Evolutionary conservation across 345 rosid species (phyloP).

Genomic region (Moringa oleifera): DNA sequence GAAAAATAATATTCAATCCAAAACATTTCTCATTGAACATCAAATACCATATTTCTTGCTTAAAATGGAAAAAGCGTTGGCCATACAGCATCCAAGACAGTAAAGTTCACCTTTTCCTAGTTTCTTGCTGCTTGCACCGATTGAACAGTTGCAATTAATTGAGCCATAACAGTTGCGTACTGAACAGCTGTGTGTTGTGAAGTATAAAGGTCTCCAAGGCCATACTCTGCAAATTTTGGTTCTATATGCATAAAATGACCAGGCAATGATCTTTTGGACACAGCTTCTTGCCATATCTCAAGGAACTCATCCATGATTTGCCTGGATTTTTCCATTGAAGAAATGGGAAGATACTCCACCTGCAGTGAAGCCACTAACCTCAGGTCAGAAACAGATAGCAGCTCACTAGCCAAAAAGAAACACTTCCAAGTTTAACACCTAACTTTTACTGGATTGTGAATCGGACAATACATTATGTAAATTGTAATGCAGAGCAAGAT

Average conservation of each 20-base stretch:
- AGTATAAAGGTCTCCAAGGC: conserved; percentile 60
- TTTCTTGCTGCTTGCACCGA: conserved; percentile 48
- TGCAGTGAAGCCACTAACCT: conserved; percentile 16
- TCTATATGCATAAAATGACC: conserved; percentile 69
- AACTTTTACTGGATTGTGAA: too few relatives aligned
- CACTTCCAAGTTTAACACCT: too few relatives aligned
- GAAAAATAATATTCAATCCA: too few relatives aligned
- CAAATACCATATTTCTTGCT: not conserved
- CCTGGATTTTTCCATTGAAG: conserved; percentile 67
- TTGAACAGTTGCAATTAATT: conserved; percentile 72
- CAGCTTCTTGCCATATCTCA: conserved; percentile 73
- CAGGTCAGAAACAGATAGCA: too few relatives aligned
- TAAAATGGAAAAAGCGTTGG: too few relatives aligned
- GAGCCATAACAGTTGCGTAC: conserved; percentile 74
- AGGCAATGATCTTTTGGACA: conserved; percentile 66
- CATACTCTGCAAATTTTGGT: conserved; percentile 65
- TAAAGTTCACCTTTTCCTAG: conserved; percentile 12
- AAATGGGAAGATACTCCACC: conserved; percentile 89
- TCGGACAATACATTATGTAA: too few relatives aligned
- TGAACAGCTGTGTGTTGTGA: conserved; percentile 86
- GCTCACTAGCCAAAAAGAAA: too few relatives aligned
- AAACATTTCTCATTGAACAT: too few relatives aligned
- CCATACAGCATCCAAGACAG: not conserved
- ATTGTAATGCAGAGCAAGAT: too few relatives aligned
- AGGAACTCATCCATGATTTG: conserved; percentile 74